These are phyloP conservation scores for Gentiana straminea DNA, from an alignment of 257 asterid genomes.

Conservation along the genomic window DNA sequence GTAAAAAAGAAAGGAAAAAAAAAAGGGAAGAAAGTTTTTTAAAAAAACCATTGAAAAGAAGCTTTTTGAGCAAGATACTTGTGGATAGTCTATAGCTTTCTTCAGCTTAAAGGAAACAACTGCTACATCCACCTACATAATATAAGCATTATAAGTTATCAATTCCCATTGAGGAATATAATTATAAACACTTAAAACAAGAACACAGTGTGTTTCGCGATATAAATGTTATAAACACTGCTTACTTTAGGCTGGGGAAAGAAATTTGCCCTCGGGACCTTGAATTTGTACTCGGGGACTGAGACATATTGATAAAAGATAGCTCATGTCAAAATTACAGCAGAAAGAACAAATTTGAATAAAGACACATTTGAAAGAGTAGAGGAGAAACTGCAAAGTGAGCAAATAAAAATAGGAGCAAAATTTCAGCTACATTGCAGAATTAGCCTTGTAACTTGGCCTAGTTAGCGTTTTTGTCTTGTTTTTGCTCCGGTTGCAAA, in stretches of 20 bases:
- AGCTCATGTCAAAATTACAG: no score
- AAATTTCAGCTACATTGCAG: no score
- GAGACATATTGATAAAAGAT: constrained; percentile 1
- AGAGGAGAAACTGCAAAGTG: neutral
- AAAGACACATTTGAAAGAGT: no score
- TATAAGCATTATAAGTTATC: neutral
- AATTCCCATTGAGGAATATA: no score
- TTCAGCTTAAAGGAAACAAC: constrained; percentile 65
- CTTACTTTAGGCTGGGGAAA: constrained; percentile 92
- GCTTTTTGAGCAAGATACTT: constrained; percentile 71
- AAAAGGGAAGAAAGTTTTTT: no score
- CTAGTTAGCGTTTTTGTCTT: no score
- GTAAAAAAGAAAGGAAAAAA: no score
- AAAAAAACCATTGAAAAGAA: constrained; percentile 78
- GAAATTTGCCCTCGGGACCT: constrained; percentile 73
- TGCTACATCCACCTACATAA: constrained; percentile 88
- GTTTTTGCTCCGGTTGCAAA: no score
- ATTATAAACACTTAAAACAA: no score
- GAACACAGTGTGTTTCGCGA: no score
- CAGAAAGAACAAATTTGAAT: no score
- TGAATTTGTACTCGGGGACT: constrained; percentile 76
- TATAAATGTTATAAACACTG: neutral
- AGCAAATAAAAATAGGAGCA: neutral
- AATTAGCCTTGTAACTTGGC: no score
- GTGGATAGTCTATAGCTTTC: constrained; percentile 58